phyloP scores from a whole-genome alignment of 2,329 filamentous ascomycete genomes.

The Venturia nashicola region DNA sequence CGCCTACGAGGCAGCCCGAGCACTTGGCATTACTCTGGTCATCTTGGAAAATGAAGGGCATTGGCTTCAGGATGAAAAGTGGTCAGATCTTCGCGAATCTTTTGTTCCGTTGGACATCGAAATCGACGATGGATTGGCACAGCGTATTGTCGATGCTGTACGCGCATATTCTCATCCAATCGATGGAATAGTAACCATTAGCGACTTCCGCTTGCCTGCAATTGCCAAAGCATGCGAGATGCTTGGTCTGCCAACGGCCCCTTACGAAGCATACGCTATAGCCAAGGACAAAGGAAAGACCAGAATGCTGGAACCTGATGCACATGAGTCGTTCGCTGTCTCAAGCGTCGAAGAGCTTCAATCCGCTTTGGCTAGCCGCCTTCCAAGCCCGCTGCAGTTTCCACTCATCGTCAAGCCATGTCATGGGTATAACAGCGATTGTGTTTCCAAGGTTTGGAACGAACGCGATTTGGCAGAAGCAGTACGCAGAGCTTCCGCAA shows the following conservation, averaged over 20 bases:
- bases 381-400: conserved; percentile 11
- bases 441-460: conserved; percentile 21
- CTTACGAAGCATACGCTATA: conserved; percentile 17
- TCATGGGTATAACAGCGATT: conserved; percentile 20
- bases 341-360: not conserved
- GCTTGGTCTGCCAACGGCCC: conserved; percentile 20
- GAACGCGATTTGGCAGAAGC: conserved; percentile 14
- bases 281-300: conserved; percentile 19
- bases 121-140: conserved; percentile 16
- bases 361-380: not conserved
- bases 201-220: conserved; percentile 17
- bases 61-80: conserved; percentile 7
- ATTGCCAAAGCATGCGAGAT: conserved; percentile 20
- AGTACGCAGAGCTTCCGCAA: conserved; percentile 8
- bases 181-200: conserved; percentile 23
- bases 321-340: not conserved
- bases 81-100: conserved; percentile 20
- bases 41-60: conserved; percentile 4
- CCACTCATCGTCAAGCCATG: conserved; percentile 27
- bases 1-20: not conserved
- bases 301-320: not conserved
- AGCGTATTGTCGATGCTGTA: conserved; percentile 22
- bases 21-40: conserved; percentile 4
- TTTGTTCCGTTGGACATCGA: conserved; percentile 23
- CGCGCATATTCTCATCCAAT: conserved; percentile 15